Base-by-base conservation (phyloP, 2,329 filamentous ascomycete genomes). In the Verticillium dahliae region DNA sequence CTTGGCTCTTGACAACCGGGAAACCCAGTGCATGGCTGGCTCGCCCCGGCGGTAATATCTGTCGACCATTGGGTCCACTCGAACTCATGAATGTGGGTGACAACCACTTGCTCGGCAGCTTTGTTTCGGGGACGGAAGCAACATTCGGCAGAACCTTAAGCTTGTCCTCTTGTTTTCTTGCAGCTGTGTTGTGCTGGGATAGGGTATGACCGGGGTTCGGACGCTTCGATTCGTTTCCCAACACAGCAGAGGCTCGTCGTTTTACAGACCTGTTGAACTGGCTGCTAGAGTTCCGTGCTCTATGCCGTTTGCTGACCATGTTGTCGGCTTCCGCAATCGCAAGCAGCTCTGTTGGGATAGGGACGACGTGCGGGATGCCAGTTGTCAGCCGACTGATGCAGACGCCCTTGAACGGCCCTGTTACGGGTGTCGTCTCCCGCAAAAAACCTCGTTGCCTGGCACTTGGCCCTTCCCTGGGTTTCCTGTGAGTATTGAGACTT, bases 1-100 rank as follows among this genome's bases (percentile, higher is more conserved):
- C 82, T 1, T 88, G 83, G 67, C 94, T 86, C 74, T 96, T 96
- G 27, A 94, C 90, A 13, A 92, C 84, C 1, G 89, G 83, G 68
- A 92, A 96, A 34, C 81, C 81, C 33, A 92, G 76, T 1, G 69
- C 73, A 4, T 74, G 73, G 33, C 73, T 54, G 22, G 31, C 50
- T 15, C 38, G 34, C 9, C 15, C 15, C n/a, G 41, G 38, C 41
- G 18, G 22, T 9, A 50, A 11, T 37, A 9, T 13, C n/a, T n/a
- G 11, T 62, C 65, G 22, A 65, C 65, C 13, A 58, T 38, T 65
- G 58, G 22, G 64, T 9, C n/a, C 13, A 9, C 2, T 50, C 7
- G 18, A 18, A 13, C 41, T 50, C 7, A 3, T 10, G 18, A 9
- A 18, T 9, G 41, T 9, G 9, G 18, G n/a, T 22, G 11, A 10